Base-by-base conservation (phyloP, 2,329 filamentous ascomycete genomes). In the Xylariaceae sp. region DNA sequence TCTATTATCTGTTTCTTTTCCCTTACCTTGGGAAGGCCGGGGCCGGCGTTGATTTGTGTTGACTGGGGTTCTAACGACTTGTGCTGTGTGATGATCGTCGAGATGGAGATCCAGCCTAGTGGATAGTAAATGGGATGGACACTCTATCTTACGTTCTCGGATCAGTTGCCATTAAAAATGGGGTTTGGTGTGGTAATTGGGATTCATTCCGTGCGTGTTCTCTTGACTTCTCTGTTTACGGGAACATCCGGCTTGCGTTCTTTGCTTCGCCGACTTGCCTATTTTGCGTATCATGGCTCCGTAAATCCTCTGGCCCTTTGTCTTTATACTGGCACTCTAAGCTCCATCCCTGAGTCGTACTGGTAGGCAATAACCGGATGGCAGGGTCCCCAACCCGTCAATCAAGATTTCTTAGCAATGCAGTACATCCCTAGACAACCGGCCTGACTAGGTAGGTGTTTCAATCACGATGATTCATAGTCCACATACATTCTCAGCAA, bases 1-100 rank as follows among this genome's bases (percentile, higher is more conserved):
- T 65, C 59, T 62, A 46, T 57, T 60, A 54, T 55, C 51, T 59
- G 52, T 60, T 60, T 58, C 53, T 56, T 59, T 58, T 57, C 43
- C 46, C 41, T 52, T 53, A 9, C 47, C 27, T 31, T 32, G 29
- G 51, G 51, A 51, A 35, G 50, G 50, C 31, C 27, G 55, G 55
- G 47, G 49, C 47, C 44, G 52, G 52, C 53, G 51, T 55, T 50
- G 49, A 57, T 40, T 39, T 34, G 52, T 50, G 40, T 50, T 47
- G 47, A 34, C 26, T 51, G 58, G 47, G 35, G 35, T 32, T 42
- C 42, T 57, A 47, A 52, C 54, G 35, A 41, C 45, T 50, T 45
- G 48, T 53, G 41, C 53, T 41, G 41, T 55, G 47, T 40, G 12
- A 43, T 12, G 35, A 46, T 44, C 49, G 42, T 48, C n/a, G 12